Base-by-base conservation (phyloP, 139 green algal genomes). In the Picochlorum sp. region DNA sequence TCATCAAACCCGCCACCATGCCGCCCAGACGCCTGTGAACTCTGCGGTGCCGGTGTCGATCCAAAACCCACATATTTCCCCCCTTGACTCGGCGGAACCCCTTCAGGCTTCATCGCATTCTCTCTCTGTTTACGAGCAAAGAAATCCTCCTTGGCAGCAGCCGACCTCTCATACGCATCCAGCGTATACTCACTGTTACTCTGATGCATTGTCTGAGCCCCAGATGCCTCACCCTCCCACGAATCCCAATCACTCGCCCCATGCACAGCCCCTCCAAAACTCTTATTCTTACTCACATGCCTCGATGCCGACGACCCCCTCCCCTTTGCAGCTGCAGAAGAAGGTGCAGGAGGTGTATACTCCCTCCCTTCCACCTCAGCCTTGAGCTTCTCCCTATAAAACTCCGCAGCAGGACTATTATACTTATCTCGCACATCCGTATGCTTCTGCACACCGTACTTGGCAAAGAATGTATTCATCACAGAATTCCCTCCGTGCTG, bases 1-100 rank as follows among this genome's bases (percentile, higher is more conserved):
- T 66, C 73, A 56, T 66, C 31, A 34, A 69, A 31, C 49, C 62
- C 49, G 28, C 56, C 45, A 9, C 23, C 11, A 14, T 55, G 18
- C n/a, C n/a, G 18, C 47, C n/a, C 52, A 0, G 52, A 30, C 24
- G 57, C 8, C 3, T 41, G 23, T 4, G 20, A 49, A 9, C 6
- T 50, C 55, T 6, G 13, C 20, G 8, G 65, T 6, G 60, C 45
- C 4, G 78, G 78, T 4, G 73, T 64, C 11, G 86, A 97, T 21
- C 92, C 92, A 83, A 98, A 98, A 2, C 92, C 92, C 4, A 98
- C 91, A 62, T 96, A 98, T 79, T 98, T 98, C 55, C 92, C 93
- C 30, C 92, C 67, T 63, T 97, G 91, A 76, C 49, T 95, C 45
- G 92, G 92, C 0, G 83, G 76, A 31, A 98, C 24, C 21, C 71